phyloP scores from a whole-genome alignment of 2,329 filamentous ascomycete genomes.

The Pestalotiopsis sp. region DNA sequence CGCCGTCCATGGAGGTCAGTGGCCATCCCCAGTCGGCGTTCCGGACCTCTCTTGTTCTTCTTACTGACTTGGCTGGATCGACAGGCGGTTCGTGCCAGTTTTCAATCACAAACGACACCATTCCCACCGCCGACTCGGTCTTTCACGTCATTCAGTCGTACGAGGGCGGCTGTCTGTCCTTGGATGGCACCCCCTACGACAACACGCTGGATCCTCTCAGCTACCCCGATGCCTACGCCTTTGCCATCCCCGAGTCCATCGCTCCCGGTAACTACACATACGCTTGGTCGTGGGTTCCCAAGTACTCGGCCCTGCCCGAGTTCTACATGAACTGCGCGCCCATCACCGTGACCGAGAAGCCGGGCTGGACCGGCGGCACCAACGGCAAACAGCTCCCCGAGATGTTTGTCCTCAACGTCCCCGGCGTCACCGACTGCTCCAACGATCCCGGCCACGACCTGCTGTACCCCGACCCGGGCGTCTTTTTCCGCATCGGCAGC shows the following conservation, averaged over 20 bases:
- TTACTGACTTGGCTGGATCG: not conserved
- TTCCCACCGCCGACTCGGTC: slow-evolving; percentile 52
- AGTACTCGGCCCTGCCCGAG: slow-evolving; percentile 66
- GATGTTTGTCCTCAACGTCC: not conserved
- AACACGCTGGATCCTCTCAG: slow-evolving; percentile 32
- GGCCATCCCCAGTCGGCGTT: not conserved
- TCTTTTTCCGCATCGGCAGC: too few species aligned
- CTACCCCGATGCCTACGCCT: not conserved
- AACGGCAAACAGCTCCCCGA: not conserved
- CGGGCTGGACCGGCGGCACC: not conserved
- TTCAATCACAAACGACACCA: slow-evolving; percentile 56
- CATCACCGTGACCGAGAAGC: slow-evolving; percentile 35
- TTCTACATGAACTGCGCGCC: slow-evolving; percentile 77
- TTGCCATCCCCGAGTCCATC: not conserved
- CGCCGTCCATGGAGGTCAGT: not conserved
- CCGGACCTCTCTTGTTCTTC: not conserved
- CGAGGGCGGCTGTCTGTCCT: slow-evolving; percentile 67
- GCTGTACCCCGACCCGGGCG: too few species aligned
- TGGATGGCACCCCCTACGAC: slow-evolving; percentile 50
- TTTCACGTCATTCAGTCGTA: slow-evolving; percentile 75
- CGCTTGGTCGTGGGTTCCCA: slow-evolving; percentile 63
- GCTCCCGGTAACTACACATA: not conserved
- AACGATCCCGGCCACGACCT: too few species aligned
- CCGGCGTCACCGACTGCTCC: too few species aligned
- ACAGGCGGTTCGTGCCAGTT: slow-evolving; percentile 73